A percentile compares a stretch with the other conserved stretches of the same genome.
phyloP scores from a whole-genome alignment of 2,329 filamentous ascomycete species.

The Pseudofabraea citricarpa region DNA sequence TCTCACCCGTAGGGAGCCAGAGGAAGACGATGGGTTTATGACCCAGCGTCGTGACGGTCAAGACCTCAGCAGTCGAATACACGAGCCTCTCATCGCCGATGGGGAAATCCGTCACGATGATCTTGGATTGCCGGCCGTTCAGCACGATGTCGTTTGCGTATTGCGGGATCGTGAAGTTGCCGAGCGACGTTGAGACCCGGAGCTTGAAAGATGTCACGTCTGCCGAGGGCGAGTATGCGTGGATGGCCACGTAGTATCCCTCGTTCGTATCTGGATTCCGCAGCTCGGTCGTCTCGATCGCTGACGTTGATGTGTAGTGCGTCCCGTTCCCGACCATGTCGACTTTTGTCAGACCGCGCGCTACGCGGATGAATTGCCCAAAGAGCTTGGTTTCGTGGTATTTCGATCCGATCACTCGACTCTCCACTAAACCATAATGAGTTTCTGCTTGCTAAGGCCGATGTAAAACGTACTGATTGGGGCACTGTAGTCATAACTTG shows the following conservation, averaged over 20 bases:
- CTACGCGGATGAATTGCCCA: constrained; percentile 53
- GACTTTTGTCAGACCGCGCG: constrained; percentile 50
- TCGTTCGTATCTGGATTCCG: constrained; percentile 52
- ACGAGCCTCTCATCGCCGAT: constrained; percentile 46
- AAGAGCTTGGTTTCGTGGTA: constrained; percentile 60
- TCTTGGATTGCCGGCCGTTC: constrained; percentile 57
- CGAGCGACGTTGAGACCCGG: constrained; percentile 49
- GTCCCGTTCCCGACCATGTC: constrained; percentile 45
- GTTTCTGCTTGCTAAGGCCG: not conserved
- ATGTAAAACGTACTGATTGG: constrained; percentile 37
- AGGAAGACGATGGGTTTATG: constrained; percentile 42
- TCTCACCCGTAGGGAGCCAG: constrained; percentile 49
- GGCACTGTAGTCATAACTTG: constrained; percentile 60
- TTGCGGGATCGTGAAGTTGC: constrained; percentile 48
- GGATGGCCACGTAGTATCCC: constrained; percentile 55
- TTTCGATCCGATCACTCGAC: constrained; percentile 48
- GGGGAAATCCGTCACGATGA: constrained; percentile 54
- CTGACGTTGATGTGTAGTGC: constrained; percentile 44
- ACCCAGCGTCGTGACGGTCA: constrained; percentile 46
- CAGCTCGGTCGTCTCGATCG: constrained; percentile 49
- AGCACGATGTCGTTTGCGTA: constrained; percentile 43
- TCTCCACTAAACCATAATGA: constrained; percentile 12
- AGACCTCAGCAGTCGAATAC: constrained; percentile 51
- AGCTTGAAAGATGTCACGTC: constrained; percentile 49
- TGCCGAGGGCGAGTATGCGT: constrained; percentile 45